These are phyloP conservation scores for Clausena lansium DNA, from an alignment of 345 rosid species.

Conservation along the genomic window DNA sequence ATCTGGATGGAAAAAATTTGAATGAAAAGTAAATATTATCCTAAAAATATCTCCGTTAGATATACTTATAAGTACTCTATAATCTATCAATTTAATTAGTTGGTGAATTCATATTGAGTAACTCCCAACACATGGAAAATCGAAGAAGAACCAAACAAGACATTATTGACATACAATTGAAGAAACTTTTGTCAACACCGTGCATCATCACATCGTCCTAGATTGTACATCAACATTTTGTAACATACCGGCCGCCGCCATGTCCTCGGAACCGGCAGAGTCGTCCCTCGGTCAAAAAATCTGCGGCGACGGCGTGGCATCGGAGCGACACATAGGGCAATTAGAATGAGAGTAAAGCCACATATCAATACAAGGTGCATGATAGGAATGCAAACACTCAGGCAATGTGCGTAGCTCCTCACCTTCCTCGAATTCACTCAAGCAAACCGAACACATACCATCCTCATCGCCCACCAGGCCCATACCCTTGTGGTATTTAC, in stretches of 20 bases:
- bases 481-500: slow-evolving; percentile 30
- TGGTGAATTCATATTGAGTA: no score
- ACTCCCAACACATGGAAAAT: no score
- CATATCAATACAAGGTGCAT: slow-evolving; percentile 42
- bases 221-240: background rate
- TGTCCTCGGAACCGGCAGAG: background rate
- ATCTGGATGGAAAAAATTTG: no score
- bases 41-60: no score
- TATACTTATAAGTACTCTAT: no score
- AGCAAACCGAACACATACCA: slow-evolving; percentile 31
- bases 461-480: slow-evolving; percentile 23
- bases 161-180: background rate
- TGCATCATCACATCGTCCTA: background rate
- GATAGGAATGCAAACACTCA: slow-evolving; percentile 40
- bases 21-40: no score
- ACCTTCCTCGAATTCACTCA: slow-evolving; percentile 41
- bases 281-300: background rate
- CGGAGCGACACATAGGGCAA: slow-evolving; percentile 46
- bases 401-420: slow-evolving; percentile 46
- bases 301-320: slow-evolving; percentile 24
- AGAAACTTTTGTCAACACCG: background rate
- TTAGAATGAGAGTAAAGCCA: slow-evolving; percentile 41
- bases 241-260: background rate
- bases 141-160: background rate
- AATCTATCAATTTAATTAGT: no score